phyloP scores from a whole-genome alignment of 140 eudicot genomes.

The Ambrosia hybrid region DNA sequence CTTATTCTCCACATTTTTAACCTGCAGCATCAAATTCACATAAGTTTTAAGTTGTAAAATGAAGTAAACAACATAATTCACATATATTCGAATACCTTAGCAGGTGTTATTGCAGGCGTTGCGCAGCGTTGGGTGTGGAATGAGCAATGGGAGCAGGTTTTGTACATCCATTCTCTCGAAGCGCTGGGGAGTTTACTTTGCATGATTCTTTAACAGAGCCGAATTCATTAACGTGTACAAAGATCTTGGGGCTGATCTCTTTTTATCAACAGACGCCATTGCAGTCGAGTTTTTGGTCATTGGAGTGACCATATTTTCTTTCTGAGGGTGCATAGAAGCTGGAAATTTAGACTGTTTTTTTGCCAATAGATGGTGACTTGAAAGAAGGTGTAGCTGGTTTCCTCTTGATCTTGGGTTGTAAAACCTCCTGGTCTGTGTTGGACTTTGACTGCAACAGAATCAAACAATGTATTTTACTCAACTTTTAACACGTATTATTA shows the following conservation, averaged over 20 bases:
- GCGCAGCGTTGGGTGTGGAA: background rate
- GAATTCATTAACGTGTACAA: constrained; percentile 44
- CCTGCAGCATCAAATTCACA: constrained; percentile 31
- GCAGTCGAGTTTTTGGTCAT: constrained; percentile 34
- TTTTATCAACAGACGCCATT: constrained; percentile 35
- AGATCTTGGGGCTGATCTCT: constrained; percentile 50
- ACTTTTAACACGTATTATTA: background rate
- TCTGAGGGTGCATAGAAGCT: constrained; percentile 44
- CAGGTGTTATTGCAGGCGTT: background rate
- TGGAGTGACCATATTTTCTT: constrained; percentile 50
- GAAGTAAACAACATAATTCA: background rate
- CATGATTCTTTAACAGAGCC: constrained; percentile 38
- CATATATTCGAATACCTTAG: background rate
- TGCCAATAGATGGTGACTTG: constrained; percentile 38
- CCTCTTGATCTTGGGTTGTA: constrained; percentile 50
- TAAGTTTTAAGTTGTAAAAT: constrained; percentile 1
- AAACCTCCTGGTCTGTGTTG: constrained; percentile 40
- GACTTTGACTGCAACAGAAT: constrained; percentile 34
- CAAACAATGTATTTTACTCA: constrained; percentile 19
- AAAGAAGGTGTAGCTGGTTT: constrained; percentile 50
- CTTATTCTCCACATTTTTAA: constrained; percentile 36
- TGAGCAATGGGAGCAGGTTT: constrained; percentile 35
- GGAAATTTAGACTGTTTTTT: constrained; percentile 42
- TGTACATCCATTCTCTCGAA: constrained; percentile 35
- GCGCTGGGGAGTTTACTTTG: constrained; percentile 23